Percentiles rank a stretch among this genome's conserved stretches.
Evolutionary conservation across 768 basidiomycete species (phyloP).

Genomic region (Mycena galericulata): DNA sequence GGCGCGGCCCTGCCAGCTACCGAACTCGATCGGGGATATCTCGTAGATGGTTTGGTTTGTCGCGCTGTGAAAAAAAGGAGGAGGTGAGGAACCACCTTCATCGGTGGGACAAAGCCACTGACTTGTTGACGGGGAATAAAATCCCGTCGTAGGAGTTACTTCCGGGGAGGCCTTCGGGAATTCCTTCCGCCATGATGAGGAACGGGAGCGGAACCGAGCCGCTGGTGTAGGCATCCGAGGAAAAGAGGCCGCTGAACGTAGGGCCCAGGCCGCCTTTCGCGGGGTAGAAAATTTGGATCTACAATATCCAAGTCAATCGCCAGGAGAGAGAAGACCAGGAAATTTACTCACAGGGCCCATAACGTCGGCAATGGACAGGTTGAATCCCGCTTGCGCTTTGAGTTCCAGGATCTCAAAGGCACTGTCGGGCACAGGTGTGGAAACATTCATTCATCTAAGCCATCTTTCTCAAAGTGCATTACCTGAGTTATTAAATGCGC

Average conservation of each 20-base stretch:
- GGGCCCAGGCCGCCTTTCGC: too few relatives aligned
- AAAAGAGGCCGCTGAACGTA: too few relatives aligned
- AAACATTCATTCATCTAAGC: too few relatives aligned
- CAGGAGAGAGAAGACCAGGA: neutral
- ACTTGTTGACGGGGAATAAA: slow-evolving; percentile 20
- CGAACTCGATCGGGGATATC: slow-evolving; percentile 19
- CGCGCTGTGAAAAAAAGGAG: slow-evolving; percentile 3
- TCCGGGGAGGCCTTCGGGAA: slow-evolving; percentile 13
- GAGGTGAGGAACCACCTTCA: neutral
- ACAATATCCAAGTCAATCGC: too few relatives aligned
- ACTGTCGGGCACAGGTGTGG: neutral
- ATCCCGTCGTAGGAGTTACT: slow-evolving; percentile 20
- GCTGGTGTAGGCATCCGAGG: slow-evolving; percentile 16
- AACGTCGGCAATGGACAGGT: too few relatives aligned
- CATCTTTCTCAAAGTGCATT: neutral
- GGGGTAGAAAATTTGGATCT: too few relatives aligned
- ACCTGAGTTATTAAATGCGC: too few relatives aligned
- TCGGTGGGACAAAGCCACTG: too few relatives aligned
- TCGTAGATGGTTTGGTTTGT: slow-evolving; percentile 25
- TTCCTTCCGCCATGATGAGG: slow-evolving; percentile 23
- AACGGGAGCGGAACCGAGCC: slow-evolving; percentile 20
- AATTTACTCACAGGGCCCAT: neutral
- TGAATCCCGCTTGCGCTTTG: slow-evolving; percentile 16
- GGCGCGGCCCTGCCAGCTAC: too few relatives aligned
- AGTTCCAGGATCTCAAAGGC: slow-evolving; percentile 15